Evolutionary conservation across 495 filamentous ascomycete genomes (phyloP).

Genomic region (Trichoderma asperelloides): DNA sequence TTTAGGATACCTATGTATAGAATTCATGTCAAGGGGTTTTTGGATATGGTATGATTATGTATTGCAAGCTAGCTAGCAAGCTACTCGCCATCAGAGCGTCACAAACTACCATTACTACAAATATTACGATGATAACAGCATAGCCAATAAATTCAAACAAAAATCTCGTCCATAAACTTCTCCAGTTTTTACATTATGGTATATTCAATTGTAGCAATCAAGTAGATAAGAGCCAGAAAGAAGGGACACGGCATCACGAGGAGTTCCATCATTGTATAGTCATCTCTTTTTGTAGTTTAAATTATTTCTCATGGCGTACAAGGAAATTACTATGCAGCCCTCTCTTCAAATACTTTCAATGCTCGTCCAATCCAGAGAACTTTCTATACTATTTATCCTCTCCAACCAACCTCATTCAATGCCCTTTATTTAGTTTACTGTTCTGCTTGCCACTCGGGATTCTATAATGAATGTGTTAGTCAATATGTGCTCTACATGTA

Average conservation of each 20-base stretch:
- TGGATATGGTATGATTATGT: background rate
- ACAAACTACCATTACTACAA: background rate
- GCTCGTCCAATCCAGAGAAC: background rate
- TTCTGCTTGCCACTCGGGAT: slow-evolving; percentile 38
- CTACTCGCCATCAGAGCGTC: too few species aligned
- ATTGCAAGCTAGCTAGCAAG: too few species aligned
- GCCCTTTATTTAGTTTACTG: slow-evolving; percentile 21
- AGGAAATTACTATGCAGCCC: slow-evolving; percentile 6
- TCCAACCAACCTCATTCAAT: background rate
- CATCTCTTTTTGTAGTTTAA: background rate
- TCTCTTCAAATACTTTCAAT: background rate
- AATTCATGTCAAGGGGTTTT: background rate
- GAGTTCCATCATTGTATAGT: background rate
- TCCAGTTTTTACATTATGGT: too few species aligned
- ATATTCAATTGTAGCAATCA: background rate
- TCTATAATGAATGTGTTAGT: slow-evolving; percentile 19
- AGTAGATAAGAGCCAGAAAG: background rate
- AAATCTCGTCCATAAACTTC: background rate
- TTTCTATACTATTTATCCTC: background rate
- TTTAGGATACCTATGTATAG: background rate
- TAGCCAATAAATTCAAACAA: background rate
- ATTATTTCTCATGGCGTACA: background rate
- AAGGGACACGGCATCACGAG: background rate
- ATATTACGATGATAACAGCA: background rate
- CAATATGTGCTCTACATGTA: background rate